Percentiles rank a stretch among this genome's conserved stretches.
phyloP scores from a whole-genome alignment of 495 filamentous ascomycete genomes.

The Hypoxylon fuscum region DNA sequence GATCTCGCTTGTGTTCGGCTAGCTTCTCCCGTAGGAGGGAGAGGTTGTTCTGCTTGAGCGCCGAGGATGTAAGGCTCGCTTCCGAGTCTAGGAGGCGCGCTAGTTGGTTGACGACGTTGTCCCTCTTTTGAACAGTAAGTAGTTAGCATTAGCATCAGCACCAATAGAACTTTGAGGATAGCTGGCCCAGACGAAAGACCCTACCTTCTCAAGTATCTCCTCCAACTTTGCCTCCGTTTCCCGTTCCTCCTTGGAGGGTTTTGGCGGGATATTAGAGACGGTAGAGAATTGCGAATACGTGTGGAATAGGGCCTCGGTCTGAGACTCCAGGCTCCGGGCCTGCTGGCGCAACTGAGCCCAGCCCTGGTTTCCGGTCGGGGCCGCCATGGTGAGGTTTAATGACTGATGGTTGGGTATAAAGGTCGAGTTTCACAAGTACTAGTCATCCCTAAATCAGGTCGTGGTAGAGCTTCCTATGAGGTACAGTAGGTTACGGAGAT shows the following conservation, averaged over 20 bases:
- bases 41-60: conserved; percentile 93
- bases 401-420: conserved; percentile 7
- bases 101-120: conserved; percentile 82
- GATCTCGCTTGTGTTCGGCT: conserved; percentile 84
- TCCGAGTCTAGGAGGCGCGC: conserved; percentile 92
- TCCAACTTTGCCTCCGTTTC: conserved; percentile 81
- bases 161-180: no score
- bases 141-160: conserved; percentile 21
- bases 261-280: conserved; percentile 76
- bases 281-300: conserved; percentile 96
- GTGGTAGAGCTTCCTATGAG: conserved; percentile 3
- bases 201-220: conserved; percentile 82
- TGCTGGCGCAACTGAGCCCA: conserved; percentile 98
- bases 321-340: conserved; percentile 87
- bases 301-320: conserved; percentile 95
- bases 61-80: conserved; percentile 85
- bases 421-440: conserved; percentile 1
- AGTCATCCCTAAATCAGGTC: conserved; percentile 11
- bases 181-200: no score
- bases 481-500: not conserved
- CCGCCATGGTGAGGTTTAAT: conserved; percentile 64
- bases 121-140: conserved; percentile 70
- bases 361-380: conserved; percentile 75
- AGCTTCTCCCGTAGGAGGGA: conserved; percentile 91
- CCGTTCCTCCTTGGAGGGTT: conserved; percentile 86